Evolutionary conservation across 2,329 filamentous ascomycete species (phyloP), one percentile per base, ranked within the genome.

Genomic region (Fusarium piperis): DNA sequence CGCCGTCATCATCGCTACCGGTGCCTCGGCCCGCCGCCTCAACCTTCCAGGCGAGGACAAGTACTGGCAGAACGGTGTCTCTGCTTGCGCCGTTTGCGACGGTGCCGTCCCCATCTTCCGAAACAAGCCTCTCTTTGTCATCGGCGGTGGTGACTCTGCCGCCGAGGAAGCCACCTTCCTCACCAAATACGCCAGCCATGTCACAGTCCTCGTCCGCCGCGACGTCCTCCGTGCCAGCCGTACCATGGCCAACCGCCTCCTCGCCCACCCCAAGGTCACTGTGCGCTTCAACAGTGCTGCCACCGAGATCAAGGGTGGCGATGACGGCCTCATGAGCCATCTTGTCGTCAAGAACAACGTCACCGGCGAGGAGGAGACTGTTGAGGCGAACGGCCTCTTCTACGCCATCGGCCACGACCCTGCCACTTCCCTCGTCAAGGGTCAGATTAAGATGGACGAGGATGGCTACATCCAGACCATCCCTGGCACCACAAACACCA

Each of bases 351-450:
- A 93, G 87, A 90, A 98, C 84, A 90, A 90, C 66, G 84, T 87
- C 77, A 93, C 91, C 23, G 94, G 94, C 68, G 84, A 91, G 80
- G 89, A 93, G 81, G 93, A 97, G 86, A 92, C 92, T n/a, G 85
- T 98, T 55, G 91, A 94, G 75, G 95, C 95, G 57, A 97, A 93
- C 82, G 96, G 96, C 30, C 87, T 99, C 26, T 99, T 99, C 85
- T 99, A 99, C 83, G 96, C 97, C 78, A 92, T 99, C 59, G 96
- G 96, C 26, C 96, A 99, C 84, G 95, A 98, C 81, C 96, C 96
- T 13, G 97, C 96, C 55, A 98, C 94, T 1, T 79, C 83, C n/a
- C 87, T 99, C 41, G 92, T 99, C 83, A 97, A 96, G 89, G 94
- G 90, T 59, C 94, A 98, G 85, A 78, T 99, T 68, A 89, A 96